phyloP scores from a whole-genome alignment of 2,329 filamentous ascomycete genomes.

The Hymenoscyphus salicellus region DNA sequence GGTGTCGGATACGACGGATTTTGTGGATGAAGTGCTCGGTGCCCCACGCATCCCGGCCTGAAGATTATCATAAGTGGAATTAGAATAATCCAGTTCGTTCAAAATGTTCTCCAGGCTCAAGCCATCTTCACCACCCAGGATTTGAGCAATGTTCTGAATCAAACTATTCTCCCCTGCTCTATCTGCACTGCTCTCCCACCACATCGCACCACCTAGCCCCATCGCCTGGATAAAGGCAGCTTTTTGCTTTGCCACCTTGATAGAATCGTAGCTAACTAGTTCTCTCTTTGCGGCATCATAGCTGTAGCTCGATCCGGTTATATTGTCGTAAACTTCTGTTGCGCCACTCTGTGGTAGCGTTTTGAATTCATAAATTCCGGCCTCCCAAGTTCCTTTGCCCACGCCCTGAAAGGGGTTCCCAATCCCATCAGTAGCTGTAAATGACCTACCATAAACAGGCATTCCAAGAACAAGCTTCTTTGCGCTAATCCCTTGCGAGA shows the following conservation, averaged over 20 bases:
- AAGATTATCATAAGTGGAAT: conserved; percentile 7
- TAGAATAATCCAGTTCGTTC: conserved; percentile 8
- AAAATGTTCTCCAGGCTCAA: neutral
- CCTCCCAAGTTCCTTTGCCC: conserved; percentile 67
- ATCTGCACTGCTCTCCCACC: conserved; percentile 78
- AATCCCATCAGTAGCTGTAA: conserved; percentile 60
- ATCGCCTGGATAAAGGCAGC: conserved; percentile 33
- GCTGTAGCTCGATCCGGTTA: conserved; percentile 64
- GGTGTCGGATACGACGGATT: neutral
- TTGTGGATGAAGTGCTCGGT: neutral
- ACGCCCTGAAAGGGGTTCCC: conserved; percentile 61
- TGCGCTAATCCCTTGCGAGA: conserved; percentile 55
- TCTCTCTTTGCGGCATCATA: conserved; percentile 58
- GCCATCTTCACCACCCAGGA: conserved; percentile 6
- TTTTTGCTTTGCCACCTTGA: conserved; percentile 36
- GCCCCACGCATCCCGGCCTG: conserved; percentile 1
- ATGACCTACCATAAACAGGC: conserved; percentile 74
- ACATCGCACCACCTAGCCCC: conserved; percentile 73
- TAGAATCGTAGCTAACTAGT: conserved; percentile 66
- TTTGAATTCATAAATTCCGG: conserved; percentile 77
- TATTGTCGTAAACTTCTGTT: conserved; percentile 53
- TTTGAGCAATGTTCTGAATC: conserved; percentile 39
- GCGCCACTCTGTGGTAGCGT: conserved; percentile 61
- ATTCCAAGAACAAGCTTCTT: conserved; percentile 72
- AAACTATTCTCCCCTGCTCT: conserved; percentile 58